phyloP scores from a whole-genome alignment of 352 stramenopile genomes.

The Pilasporangium apinafurcum region DNA sequence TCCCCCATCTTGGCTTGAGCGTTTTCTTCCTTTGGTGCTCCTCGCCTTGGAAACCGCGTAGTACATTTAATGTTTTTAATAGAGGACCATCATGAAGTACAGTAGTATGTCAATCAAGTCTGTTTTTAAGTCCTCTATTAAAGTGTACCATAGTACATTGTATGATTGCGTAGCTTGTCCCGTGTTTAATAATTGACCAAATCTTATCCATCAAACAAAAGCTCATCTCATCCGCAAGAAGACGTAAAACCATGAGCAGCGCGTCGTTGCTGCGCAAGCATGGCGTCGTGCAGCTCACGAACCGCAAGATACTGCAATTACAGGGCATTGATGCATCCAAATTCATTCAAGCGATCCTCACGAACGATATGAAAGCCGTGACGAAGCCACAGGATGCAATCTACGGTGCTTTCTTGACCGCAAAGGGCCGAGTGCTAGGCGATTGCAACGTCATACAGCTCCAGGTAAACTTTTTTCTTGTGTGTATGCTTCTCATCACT shows the following conservation, averaged over 20 bases:
- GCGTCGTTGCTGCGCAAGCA: constrained; percentile 26
- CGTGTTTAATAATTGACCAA: too few relatives aligned
- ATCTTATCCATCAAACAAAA: too few relatives aligned
- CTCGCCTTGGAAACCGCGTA: constrained; percentile 1
- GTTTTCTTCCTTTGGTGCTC: not conserved
- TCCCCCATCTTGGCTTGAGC: constrained; percentile 66
- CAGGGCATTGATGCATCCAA: constrained; percentile 57
- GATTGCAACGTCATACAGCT: constrained; percentile 74
- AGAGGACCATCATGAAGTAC: too few relatives aligned
- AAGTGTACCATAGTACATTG: too few relatives aligned
- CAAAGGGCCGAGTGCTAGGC: constrained; percentile 70
- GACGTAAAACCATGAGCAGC: constrained; percentile 1
- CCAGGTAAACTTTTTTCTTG: constrained; percentile 15
- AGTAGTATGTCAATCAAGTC: too few relatives aligned
- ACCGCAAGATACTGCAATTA: constrained; percentile 60
- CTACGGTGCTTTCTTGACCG: constrained; percentile 76
- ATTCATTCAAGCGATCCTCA: constrained; percentile 80
- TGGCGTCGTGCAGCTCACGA: constrained; percentile 39
- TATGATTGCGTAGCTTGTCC: too few relatives aligned
- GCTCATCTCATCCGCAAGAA: not conserved
- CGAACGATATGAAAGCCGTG: constrained; percentile 77
- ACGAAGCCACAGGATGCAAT: constrained; percentile 42
- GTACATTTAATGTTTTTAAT: too few relatives aligned
- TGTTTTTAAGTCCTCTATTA: too few relatives aligned
- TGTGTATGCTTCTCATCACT: not conserved